Base-by-base conservation (phyloP, 352 stramenopile species). In the Phytophthora palmivora region DNA sequence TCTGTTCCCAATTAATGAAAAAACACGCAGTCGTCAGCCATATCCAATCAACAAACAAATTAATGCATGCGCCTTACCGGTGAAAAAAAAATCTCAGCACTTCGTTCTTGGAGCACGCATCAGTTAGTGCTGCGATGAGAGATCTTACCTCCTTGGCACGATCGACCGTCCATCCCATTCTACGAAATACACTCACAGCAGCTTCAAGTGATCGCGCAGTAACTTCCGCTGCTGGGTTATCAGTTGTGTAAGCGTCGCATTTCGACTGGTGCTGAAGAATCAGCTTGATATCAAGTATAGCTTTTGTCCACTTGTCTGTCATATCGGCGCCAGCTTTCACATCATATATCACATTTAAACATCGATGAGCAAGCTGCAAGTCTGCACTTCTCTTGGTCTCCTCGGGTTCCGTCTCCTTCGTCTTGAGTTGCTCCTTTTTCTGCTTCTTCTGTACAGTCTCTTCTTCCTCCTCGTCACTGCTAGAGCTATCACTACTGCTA, bases 91-190 rank as follows among this genome's bases (percentile, higher is more conserved):
- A 18, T 7, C 52, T 58, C 7, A 76, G 43, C 49, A 54, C 15
- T 43, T 70, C 36, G 49, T 67, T 73, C 36, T 63, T 70, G 21
- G 58, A 53, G 37, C 68, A 76, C n/a, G 63, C 52, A 16, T 62
- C 37, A n/a, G 51, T 48, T 16, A 76, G 63, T 1, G 24, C 43
- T 30, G 44, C 49, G 2, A 70, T 24, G 11, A 73, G 14, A 19
- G 47, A 36, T 3, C 21, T 38, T n/a, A 63, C 39, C 54, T 76
- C 63, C 32, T 70, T 49, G 3, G 38, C 28, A 28, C 28, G 24
- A 19, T 69, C 42, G 10, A 4, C 9, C 11, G 44, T 65, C 63
- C 33, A 54, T n/a, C 44, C 26, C 1, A 76, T 3, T 15, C 50
- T 64, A 19, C n/a, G 19, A 21, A 73, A 57, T 11, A 64, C 18